Conservation (phyloP, 139 green algal genomes). For the Deuterostichococcus epilithicus region DNA sequence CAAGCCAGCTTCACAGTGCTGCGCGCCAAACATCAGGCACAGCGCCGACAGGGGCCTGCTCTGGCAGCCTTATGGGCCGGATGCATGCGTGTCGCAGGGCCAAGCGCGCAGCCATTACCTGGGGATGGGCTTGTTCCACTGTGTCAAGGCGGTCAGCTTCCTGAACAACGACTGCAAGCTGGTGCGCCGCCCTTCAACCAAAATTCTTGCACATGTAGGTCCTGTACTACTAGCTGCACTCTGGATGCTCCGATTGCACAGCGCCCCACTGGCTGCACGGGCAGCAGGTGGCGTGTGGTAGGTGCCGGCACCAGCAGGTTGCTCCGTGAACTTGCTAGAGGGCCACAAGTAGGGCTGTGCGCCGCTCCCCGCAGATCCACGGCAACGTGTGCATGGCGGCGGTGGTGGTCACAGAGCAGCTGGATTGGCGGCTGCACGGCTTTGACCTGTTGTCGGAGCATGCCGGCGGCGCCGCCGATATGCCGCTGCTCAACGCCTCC, state of each 20-base stretch:
- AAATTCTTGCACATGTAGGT: not conserved
- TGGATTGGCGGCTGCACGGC: slow-evolving; percentile 93
- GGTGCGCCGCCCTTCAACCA: slow-evolving; percentile 39
- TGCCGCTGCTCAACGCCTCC: slow-evolving; percentile 39
- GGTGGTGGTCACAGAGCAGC: slow-evolving; percentile 81
- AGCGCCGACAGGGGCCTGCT: no score
- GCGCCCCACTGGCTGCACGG: not conserved
- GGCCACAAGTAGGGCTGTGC: no score
- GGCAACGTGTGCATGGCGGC: slow-evolving; percentile 80
- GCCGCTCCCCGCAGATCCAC: slow-evolving; percentile 78
- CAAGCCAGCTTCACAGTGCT: not conserved
- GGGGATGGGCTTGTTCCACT: slow-evolving; percentile 81
- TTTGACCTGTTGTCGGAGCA: slow-evolving; percentile 91
- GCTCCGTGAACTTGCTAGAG: no score
- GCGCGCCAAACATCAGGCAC: not conserved
- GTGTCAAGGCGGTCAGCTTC: slow-evolving; percentile 90
- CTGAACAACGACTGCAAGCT: slow-evolving; percentile 94
- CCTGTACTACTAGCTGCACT: no score
- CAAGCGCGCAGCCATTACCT: slow-evolving; percentile 75
- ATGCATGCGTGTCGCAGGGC: not conserved
- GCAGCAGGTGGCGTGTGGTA: no score
- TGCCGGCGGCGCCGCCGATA: slow-evolving; percentile 17
- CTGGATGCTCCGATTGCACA: not conserved
- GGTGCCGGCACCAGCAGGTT: no score
- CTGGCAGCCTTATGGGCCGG: no score